Evolutionary conservation across 306 rosid species (phyloP), one percentile per base, ranked within the genome.

Genomic region (Oemleria cerasiformis): DNA sequence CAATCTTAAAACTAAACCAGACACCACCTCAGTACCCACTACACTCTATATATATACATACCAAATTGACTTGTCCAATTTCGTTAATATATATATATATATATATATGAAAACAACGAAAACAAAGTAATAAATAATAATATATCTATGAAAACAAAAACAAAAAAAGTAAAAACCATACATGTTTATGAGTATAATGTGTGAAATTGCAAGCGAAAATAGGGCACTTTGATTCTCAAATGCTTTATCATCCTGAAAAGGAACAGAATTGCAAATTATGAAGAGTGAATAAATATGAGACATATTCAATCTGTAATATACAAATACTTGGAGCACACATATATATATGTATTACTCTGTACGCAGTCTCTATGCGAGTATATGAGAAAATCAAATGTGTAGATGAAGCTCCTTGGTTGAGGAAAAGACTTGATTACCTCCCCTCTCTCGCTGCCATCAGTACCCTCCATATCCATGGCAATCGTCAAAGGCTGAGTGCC

Each of bases 381-480:
- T 12, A 15, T 12, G 6, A n/a, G 13, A 0, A 62, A 4, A 53
- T 39, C 56, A 61, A 77, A 62, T 11, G 77, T 21, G 55, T 40
- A 40, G 7, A 40, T 7, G 4, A 40, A 40, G 7, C 43, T 4
- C 7, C 5, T 40, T 40, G 7, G 20, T 63, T 14, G 23, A 15
- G 65, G 34, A 19, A 30, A 51, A 64, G 47, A 68, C 36, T 17
- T 21, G 6, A 67, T 78, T 84, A 92, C 98, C 98, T 90, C 97
- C 44, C 97, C 98, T 76, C 98, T 81, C 82, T 92, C 98, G 59
- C 98, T 87, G 73, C 98, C 93, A 88, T 92, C 98, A 15, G 97
- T 92, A n/a, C 98, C 98, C 87, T 92, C 98, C 79, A 92, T 85
- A 87, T 92, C 98, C 98, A 92, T 87, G 75, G 86, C 97, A 75